Evolutionary conservation across 371 early-diverging fungal genomes (phyloP).

Genomic region (Haplosporangium sp.): DNA sequence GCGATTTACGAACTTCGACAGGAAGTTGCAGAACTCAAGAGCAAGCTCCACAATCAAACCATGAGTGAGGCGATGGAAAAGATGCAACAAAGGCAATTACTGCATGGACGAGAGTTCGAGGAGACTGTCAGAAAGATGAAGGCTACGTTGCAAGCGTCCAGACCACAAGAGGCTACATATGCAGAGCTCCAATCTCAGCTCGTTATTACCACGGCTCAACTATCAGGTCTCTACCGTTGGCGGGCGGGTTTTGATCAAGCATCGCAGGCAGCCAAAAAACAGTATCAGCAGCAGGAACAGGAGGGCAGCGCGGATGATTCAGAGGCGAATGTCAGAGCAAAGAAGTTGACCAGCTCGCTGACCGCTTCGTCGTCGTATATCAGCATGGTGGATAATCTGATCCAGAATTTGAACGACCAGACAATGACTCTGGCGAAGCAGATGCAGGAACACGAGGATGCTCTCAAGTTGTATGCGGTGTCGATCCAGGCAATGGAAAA

Average conservation of each 20-base stretch:
- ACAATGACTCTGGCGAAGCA: slow-evolving; percentile 26
- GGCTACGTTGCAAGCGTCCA: slow-evolving; percentile 33
- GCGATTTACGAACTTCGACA: slow-evolving; percentile 66
- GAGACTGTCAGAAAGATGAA: slow-evolving; percentile 37
- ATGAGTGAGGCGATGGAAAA: slow-evolving; percentile 16
- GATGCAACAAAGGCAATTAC: slow-evolving; percentile 25
- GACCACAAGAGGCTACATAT: slow-evolving; percentile 42
- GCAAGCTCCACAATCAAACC: slow-evolving; percentile 41
- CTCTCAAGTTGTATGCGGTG: slow-evolving; percentile 59
- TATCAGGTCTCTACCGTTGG: slow-evolving; percentile 38
- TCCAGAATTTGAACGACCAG: slow-evolving; percentile 29
- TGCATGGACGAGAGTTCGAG: slow-evolving; percentile 23
- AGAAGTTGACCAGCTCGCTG: slow-evolving; percentile 42
- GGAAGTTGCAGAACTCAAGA: slow-evolving; percentile 62
- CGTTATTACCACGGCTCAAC: slow-evolving; percentile 25
- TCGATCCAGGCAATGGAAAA: slow-evolving; percentile 54
- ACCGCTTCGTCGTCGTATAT: slow-evolving; percentile 41
- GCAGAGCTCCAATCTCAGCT: slow-evolving; percentile 42
- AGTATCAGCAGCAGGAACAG: slow-evolving; percentile 52
- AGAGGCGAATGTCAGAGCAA: slow-evolving; percentile 4
- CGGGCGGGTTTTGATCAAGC: slow-evolving; percentile 38
- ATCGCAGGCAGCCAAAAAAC: slow-evolving; percentile 23
- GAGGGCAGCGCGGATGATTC: slow-evolving; percentile 18
- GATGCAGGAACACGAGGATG: slow-evolving; percentile 59
- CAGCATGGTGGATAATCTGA: slow-evolving; percentile 39